Conservation (phyloP, 768 basidiomycete species). For the Trametes villosa region DNA sequence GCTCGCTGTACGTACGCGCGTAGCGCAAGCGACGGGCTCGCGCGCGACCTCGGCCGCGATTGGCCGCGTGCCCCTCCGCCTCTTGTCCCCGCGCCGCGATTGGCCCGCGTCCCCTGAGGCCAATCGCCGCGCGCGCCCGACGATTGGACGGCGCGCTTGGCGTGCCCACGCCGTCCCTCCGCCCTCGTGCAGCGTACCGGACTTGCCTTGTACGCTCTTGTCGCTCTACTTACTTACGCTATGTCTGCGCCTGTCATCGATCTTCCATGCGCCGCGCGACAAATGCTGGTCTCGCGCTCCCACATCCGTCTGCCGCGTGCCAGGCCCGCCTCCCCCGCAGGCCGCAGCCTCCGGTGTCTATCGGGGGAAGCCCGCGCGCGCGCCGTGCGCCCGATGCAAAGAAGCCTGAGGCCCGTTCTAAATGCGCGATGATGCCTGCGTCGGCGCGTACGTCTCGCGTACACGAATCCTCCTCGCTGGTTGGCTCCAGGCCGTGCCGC, state of each 20-base stretch:
- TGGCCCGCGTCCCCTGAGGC: not conserved
- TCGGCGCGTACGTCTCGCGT: not conserved
- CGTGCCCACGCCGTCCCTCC: no score
- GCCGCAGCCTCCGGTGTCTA: constrained; percentile 4
- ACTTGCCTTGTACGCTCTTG: no score
- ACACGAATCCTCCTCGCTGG: not conserved
- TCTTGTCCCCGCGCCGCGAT: not conserved
- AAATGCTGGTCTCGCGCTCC: not conserved
- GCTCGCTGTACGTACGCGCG: not conserved
- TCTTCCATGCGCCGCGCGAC: not conserved
- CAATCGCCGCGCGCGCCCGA: not conserved
- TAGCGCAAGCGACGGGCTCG: not conserved
- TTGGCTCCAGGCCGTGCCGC: no score
- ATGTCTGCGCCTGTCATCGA: not conserved
- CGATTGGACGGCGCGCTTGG: not conserved
- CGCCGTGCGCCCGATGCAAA: not conserved
- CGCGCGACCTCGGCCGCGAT: not conserved
- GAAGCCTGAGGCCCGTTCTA: not conserved
- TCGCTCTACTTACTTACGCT: no score
- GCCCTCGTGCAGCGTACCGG: no score
- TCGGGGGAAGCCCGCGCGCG: constrained; percentile 8
- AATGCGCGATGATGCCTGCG: not conserved
- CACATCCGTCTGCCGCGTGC: not conserved
- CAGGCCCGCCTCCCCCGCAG: not conserved
- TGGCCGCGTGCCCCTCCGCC: not conserved